Conservation (phyloP, 1,139 yeast genomes). For the Nakaseomyces delphensis region DNA sequence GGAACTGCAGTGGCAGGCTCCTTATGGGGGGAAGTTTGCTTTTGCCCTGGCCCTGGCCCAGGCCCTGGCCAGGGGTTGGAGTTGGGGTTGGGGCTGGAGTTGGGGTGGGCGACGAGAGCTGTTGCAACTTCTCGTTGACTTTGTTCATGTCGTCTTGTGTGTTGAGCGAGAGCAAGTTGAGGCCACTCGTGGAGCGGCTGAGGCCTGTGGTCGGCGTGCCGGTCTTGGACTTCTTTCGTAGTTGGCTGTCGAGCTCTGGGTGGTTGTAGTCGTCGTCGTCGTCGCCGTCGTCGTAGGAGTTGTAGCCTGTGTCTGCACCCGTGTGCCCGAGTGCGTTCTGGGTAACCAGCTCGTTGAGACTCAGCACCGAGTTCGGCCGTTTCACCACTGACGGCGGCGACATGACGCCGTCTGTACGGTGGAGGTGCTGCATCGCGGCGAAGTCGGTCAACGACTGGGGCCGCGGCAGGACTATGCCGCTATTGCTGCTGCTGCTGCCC, state of each 20-base stretch:
- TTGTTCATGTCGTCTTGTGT: conserved; percentile 7
- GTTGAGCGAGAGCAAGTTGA: conserved; percentile 9
- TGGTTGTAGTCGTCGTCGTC: conserved; percentile 9
- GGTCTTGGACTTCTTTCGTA: conserved; percentile 22
- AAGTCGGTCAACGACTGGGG: conserved; percentile 25
- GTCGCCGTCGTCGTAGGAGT: conserved; percentile 18
- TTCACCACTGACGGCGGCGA: conserved; percentile 10
- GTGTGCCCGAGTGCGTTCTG: conserved; percentile 28
- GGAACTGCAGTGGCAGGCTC: conserved; percentile 28
- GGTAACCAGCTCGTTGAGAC: conserved; percentile 18
- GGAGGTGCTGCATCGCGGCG: conserved; percentile 5
- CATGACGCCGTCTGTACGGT: conserved; percentile 6
- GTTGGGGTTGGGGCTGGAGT: too few species aligned
- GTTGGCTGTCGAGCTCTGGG: conserved; percentile 12
- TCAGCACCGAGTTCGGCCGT: conserved; percentile 25
- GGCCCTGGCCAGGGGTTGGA: too few species aligned
- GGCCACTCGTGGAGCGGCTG: conserved; percentile 19
- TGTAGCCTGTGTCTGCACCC: conserved; percentile 26
- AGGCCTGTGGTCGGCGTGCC: conserved; percentile 20
- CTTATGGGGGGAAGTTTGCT: conserved; percentile 26
- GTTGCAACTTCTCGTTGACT: conserved; percentile 16
- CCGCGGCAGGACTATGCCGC: conserved; percentile 15
- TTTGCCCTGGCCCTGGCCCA: conserved; percentile 2
- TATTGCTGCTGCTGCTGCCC: conserved; percentile 1
- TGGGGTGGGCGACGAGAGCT: conserved; percentile 1